Evolutionary conservation across 441 rosid genomes (phyloP).

Genomic region (Viola pubescens): DNA sequence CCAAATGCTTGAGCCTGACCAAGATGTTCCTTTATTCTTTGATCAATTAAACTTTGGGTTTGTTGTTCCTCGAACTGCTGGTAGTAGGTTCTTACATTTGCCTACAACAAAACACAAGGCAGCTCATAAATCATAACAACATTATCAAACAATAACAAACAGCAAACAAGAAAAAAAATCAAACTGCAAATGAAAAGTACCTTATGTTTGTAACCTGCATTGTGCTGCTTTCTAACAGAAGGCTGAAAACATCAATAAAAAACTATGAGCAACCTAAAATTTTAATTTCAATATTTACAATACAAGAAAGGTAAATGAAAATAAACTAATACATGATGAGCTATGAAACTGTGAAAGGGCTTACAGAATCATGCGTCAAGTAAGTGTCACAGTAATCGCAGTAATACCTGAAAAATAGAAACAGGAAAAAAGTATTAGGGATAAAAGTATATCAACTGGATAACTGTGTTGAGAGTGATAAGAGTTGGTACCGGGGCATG

Average conservation of each 20-base stretch:
- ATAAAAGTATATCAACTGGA: not conserved
- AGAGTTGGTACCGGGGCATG: constrained; percentile 36
- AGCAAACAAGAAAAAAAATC: not conserved
- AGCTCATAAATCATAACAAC: not conserved
- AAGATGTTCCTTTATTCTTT: constrained; percentile 89
- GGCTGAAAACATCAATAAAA: constrained; percentile 41
- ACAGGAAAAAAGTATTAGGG: not conserved
- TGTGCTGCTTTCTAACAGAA: constrained; percentile 96
- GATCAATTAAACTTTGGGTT: constrained; percentile 89
- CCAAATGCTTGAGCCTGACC: constrained; percentile 80
- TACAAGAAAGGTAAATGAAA: too few relatives aligned
- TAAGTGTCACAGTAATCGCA: constrained; percentile 96
- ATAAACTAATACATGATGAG: too few relatives aligned
- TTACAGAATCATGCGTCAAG: constrained; percentile 95
- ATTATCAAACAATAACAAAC: constrained; percentile 1
- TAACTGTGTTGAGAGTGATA: too few relatives aligned
- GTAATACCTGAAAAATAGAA: constrained; percentile 57
- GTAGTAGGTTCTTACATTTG: constrained; percentile 83
- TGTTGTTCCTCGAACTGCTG: constrained; percentile 98
- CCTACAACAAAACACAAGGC: constrained; percentile 33
- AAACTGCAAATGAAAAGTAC: constrained; percentile 21
- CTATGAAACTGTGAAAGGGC: constrained; percentile 14
- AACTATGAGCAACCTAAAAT: too few relatives aligned
- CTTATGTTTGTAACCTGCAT: constrained; percentile 98
- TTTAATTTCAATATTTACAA: too few relatives aligned